Base-by-base conservation (phyloP, 1,284 basidiomycete genomes). In the Xerocomus nothofagi region DNA sequence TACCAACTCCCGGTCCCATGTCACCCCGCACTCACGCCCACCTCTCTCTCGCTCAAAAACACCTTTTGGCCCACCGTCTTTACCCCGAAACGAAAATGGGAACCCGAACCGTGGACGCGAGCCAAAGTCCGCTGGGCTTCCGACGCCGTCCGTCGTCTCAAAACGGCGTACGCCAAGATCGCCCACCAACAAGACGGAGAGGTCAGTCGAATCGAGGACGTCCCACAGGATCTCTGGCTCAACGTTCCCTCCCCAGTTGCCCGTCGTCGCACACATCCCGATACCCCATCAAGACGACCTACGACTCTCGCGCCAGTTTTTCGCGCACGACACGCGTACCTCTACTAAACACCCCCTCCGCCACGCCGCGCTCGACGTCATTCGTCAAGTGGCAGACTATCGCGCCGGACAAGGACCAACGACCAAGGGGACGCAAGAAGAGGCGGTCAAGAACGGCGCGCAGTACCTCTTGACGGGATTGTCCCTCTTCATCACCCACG, bases 401-500 rank as follows among this genome's bases (percentile, higher is more conserved):
- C 82, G 73, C 56, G 76, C 73, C n/a, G 67, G 60, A 4, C 45
- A 51, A 7, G 29, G 54, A 2, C 33, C 52, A 11, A 4, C 26
- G 4, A 21, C 41, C 45, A 37, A 33, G 15, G 10, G 17, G 5
- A 9, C 24, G 20, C 14, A 34, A n/a, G 44, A 17, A 1, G 39
- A 66, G 59, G 20, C 43, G 31, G 14, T 51, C 34, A 69, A 64
- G 37, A 91, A 89, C 60, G 87, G 88, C 12, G 73, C 81, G 4
- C 85, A 88, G 63, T 98, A 97, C 69, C 84, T 97, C 27, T 77
- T 97, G 32, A 97, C 92, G 0, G 82, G 82, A 0, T 77, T 86
- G 23, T 83, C 84, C 2, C 73, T 97, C 20, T 97, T 97, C 72
- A 81, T 84, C 43, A 91, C 91, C 3, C 94, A 98, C 68, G 94